phyloP scores from a whole-genome alignment of 345 rosid species.

The Brassica napus region DNA sequence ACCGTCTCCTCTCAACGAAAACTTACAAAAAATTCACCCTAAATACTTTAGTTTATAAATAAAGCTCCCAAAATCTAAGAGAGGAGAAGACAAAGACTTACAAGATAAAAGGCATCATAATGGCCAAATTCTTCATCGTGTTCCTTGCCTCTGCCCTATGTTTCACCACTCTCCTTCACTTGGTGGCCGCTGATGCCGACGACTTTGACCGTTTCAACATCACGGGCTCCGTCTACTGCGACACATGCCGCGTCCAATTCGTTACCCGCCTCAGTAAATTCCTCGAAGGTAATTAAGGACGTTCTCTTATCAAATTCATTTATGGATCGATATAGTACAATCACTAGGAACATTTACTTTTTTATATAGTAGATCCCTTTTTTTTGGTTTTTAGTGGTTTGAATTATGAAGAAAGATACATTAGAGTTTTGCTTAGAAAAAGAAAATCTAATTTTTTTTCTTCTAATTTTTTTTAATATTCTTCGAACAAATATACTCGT shows the following conservation, averaged over 20 bases:
- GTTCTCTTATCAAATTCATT: not conserved
- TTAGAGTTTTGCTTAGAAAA: not conserved
- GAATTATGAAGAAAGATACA: not conserved
- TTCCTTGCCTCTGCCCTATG: constrained; percentile 52
- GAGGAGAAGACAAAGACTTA: constrained; percentile 15
- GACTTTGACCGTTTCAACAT: constrained; percentile 40
- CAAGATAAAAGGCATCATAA: constrained; percentile 16
- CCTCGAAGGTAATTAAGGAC: constrained; percentile 41
- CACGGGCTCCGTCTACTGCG: constrained; percentile 65
- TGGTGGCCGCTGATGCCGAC: constrained; percentile 38
- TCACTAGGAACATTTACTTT: not conserved
- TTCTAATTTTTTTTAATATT: no score
- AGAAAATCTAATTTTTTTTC: not conserved
- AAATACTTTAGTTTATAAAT: not conserved
- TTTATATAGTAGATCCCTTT: not conserved
- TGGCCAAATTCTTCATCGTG: constrained; percentile 46
- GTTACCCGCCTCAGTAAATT: constrained; percentile 48
- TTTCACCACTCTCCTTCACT: constrained; percentile 45
- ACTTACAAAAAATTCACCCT: not conserved
- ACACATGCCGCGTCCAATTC: constrained; percentile 69
- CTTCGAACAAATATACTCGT: not conserved
- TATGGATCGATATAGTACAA: not conserved
- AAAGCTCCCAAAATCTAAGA: constrained; percentile 9
- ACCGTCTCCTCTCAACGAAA: constrained; percentile 24
- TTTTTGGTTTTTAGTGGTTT: not conserved